phyloP scores from a whole-genome alignment of 2,329 filamentous ascomycete species.

The Coleophoma eucalyptorum region DNA sequence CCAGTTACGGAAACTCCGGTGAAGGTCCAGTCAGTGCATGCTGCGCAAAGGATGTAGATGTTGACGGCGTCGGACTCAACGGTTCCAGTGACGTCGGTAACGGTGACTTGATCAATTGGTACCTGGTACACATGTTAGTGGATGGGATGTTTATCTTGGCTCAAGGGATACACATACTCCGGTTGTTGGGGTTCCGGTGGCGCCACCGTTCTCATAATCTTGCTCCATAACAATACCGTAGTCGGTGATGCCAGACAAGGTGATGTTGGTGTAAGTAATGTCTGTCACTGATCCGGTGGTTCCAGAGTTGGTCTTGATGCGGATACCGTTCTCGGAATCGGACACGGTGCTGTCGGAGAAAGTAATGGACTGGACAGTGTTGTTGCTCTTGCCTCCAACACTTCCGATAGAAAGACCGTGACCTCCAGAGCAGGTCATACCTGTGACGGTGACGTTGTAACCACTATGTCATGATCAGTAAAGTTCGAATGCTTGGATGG shows the following conservation, averaged over 20 bases:
- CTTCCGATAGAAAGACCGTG: constrained; percentile 23
- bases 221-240: constrained; percentile 48
- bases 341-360: constrained; percentile 21
- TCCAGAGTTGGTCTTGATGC: constrained; percentile 32
- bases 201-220: constrained; percentile 43
- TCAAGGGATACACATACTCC: constrained; percentile 19
- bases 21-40: constrained; percentile 28
- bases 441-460: constrained; percentile 20
- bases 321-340: constrained; percentile 25
- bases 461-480: constrained; percentile 25
- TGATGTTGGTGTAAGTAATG: constrained; percentile 41
- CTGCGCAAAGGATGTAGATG: constrained; percentile 30
- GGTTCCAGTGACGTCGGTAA: constrained; percentile 27
- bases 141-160: no score
- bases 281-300: constrained; percentile 32
- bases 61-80: constrained; percentile 23
- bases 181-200: constrained; percentile 31
- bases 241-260: constrained; percentile 35
- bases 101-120: constrained; percentile 18
- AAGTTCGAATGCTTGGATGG: no score
- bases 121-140: no score
- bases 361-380: constrained; percentile 21
- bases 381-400: constrained; percentile 23
- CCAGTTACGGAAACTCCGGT: constrained; percentile 27
- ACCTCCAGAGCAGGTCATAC: constrained; percentile 17